Base-by-base conservation (phyloP, 176 grass and related monocot species). In the Alopecurus myosuroides region DNA sequence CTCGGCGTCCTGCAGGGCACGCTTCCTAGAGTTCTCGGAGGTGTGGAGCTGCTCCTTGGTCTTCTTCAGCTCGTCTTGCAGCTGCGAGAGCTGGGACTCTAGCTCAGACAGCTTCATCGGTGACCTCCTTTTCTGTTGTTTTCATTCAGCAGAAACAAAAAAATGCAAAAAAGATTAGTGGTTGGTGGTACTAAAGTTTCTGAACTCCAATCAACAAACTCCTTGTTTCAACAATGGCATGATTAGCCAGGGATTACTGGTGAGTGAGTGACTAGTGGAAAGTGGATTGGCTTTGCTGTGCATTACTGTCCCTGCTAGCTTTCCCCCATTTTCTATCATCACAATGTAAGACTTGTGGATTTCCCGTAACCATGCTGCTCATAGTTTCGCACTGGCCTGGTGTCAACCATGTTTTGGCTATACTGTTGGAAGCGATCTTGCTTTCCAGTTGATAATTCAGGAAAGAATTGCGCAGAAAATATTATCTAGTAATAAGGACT, bases 1-100 rank as follows among this genome's bases (percentile, higher is more conserved):
- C 63, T 92, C 90, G 11, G 79, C 90, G 71, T 99, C 97, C 75
- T 99, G 94, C 83, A 92, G 42, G 33, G 90, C 87, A 49, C 90
- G 83, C 81, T 87, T 85, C 81, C 86, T 94, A 2, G 70, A 84
- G 22, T 88, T 76, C 79, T 99, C 97, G 4, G 92, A 84, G 49
- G 90, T 89, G 13, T 85, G 90, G 31, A 99, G 88, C 65, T 94
- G 88, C 49, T 99, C 94, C 83, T 90, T 94, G 62, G 88, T 81
- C 84, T 92, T 88, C 84, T 92, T 97, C 22, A 99, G 83, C 46
- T 97, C 90, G 44, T 94, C 90, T 79, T 97, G 89, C 70, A 99
- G 78, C 76, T 97, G 89, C 7, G 89, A 55, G 49, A 97, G 86
- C 71, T 94, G 89, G 64, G 46, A 84, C 82, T 94, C 94, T 26